Evolutionary conservation across 2,329 filamentous ascomycete species (phyloP).

Genomic region (Neofusicoccum kwambonambiense): DNA sequence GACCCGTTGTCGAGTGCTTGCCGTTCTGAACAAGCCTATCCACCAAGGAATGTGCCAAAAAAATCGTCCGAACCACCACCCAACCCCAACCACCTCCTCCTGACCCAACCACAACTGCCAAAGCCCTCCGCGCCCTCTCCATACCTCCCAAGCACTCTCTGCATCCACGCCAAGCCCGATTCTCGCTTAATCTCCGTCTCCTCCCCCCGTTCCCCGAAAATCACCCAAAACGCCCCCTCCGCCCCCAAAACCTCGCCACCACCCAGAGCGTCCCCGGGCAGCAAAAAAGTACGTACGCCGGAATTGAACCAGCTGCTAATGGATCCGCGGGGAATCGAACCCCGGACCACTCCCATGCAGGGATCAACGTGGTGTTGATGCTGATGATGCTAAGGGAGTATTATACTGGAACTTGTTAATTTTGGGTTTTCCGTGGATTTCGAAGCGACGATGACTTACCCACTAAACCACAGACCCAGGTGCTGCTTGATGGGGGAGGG

Average conservation of each 20-base stretch:
- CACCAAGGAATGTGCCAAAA: too few relatives aligned
- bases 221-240: not conserved
- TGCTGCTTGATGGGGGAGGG: not conserved
- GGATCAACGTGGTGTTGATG: not conserved
- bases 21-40: too few relatives aligned
- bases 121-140: too few relatives aligned
- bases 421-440: too few relatives aligned
- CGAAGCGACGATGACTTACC: not conserved
- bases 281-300: not conserved
- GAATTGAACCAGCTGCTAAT: not conserved
- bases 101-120: too few relatives aligned
- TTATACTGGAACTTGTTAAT: not conserved
- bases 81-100: too few relatives aligned
- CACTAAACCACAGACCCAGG: conserved; percentile 8
- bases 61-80: too few relatives aligned
- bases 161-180: too few relatives aligned
- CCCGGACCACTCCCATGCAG: conserved; percentile 2
- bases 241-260: not conserved
- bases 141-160: too few relatives aligned
- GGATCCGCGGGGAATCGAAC: conserved; percentile 11
- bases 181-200: not conserved
- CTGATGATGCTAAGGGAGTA: not conserved
- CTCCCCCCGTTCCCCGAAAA: not conserved
- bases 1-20: too few relatives aligned
- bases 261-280: too few relatives aligned